Evolutionary conservation across 2,329 filamentous ascomycete genomes (phyloP).

Genomic region (Fusarium sp.): DNA sequence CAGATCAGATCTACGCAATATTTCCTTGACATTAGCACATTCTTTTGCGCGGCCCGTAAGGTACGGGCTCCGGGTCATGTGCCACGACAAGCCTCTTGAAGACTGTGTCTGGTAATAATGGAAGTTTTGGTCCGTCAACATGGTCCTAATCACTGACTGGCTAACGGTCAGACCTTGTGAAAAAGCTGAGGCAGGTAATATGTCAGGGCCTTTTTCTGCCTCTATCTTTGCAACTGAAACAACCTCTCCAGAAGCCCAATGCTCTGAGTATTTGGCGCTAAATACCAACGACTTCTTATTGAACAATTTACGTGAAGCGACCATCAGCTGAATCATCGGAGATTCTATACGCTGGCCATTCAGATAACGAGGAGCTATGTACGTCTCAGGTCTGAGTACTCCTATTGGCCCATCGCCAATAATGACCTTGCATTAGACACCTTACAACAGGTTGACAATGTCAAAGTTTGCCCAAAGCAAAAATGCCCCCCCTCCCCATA

Average conservation of each 20-base stretch:
- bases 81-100: background rate
- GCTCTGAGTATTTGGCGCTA: background rate
- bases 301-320: background rate
- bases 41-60: background rate
- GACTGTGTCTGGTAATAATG: background rate
- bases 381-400: background rate
- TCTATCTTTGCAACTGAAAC: background rate
- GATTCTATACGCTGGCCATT: background rate
- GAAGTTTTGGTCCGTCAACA: background rate
- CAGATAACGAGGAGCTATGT: background rate
- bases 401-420: background rate
- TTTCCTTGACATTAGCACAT: conserved; percentile 3
- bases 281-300: background rate
- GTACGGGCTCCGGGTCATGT: background rate
- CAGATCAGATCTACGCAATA: conserved; percentile 5
- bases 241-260: background rate
- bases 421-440: background rate
- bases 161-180: background rate
- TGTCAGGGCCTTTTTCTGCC: background rate
- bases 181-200: background rate
- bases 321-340: conserved; percentile 5
- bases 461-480: background rate
- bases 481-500: background rate
- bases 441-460: background rate
- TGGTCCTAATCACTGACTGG: background rate